Evolutionary conservation across 2,329 filamentous ascomycete genomes (phyloP), one percentile per base, ranked within the genome.

Genomic region (Chaetomium sp.): DNA sequence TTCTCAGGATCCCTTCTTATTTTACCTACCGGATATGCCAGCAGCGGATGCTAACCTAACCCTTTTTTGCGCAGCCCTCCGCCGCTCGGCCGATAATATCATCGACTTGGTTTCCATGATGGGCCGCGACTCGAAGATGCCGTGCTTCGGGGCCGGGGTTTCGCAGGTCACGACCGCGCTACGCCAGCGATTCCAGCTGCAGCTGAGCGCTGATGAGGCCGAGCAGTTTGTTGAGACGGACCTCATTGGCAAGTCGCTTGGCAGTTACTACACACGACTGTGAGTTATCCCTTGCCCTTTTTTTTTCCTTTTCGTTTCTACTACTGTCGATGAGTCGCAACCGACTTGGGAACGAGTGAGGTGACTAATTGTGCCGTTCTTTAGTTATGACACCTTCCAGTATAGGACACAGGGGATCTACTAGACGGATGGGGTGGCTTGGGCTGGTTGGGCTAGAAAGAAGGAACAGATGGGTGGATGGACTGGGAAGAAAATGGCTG

Each of bases 361-460:
- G 12, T 12, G 59, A 27, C 44, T 58, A 42, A 64, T 35, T 1
- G 6, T 42, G 49, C 38, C 11, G 3, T 43, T 50, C 10, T 32
- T 11, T 34, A 89, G 87, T 72, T 90, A 91, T 67, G 87, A 91
- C 72, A 89, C 87, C 59, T 92, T 91, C 75, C 88, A 92, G 75
- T 92, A 92, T 73, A 83, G 89, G 67, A 91, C 89, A 38, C 88
- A 92, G 72, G 89, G 88, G 63, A 92, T 92, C 72, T 92, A 92
- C 72, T 92, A 80, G 59, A 53, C 19, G 44, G 50, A 32, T 3
- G 35, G 34, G 38, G n/a, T 35, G 6, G 27, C 9, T 4, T 2
- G 5, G 36, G 38, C 14, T 50, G 12, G 11, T 11, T 32, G 19
- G n/a, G 14, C 19, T 42, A 54, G 37, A 47, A 38, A 38, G 8